Percentiles rank a stretch among this genome's conserved stretches.
These are phyloP conservation scores for Yarrowia hollandica DNA, from an alignment of 805 yeast species.

Conservation along the genomic window DNA sequence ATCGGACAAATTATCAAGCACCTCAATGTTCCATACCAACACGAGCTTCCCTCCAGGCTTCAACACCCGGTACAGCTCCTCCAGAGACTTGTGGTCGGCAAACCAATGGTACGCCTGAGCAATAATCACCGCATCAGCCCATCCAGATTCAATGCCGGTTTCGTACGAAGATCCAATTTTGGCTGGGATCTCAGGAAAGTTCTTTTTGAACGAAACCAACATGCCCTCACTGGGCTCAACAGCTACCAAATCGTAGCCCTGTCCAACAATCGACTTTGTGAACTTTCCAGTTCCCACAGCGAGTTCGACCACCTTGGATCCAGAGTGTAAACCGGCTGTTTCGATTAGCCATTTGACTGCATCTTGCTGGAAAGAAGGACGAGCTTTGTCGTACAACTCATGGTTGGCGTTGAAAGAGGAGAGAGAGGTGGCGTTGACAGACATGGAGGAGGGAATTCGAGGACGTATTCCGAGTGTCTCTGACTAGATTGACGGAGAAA, in stretches of 20 bases:
- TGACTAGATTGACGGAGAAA: too few species aligned
- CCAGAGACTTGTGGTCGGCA: slow-evolving; percentile 50
- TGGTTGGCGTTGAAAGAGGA: slow-evolving; percentile 56
- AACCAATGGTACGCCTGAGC: slow-evolving; percentile 74
- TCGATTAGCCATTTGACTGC: slow-evolving; percentile 49
- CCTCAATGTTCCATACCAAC: slow-evolving; percentile 61
- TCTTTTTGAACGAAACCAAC: slow-evolving; percentile 49
- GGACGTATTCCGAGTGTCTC: too few species aligned
- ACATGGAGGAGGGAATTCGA: slow-evolving; percentile 29
- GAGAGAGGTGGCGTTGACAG: slow-evolving; percentile 46
- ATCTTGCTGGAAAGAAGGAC: slow-evolving; percentile 51
- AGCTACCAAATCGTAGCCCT: slow-evolving; percentile 48
- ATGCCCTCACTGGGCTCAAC: slow-evolving; percentile 62
- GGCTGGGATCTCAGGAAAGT: slow-evolving; percentile 49
- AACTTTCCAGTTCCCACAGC: slow-evolving; percentile 70
- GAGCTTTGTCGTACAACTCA: slow-evolving; percentile 50
- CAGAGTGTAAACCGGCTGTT: slow-evolving; percentile 42
- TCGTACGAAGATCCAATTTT: slow-evolving; percentile 48
- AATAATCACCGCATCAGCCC: slow-evolving; percentile 52
- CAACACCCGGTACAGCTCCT: slow-evolving; percentile 54
- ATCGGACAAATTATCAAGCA: slow-evolving; percentile 35
- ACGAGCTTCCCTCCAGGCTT: slow-evolving; percentile 54
- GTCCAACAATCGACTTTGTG: slow-evolving; percentile 47
- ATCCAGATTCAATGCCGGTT: slow-evolving; percentile 48
- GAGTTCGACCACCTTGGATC: slow-evolving; percentile 47